Conservation (phyloP, 2,329 filamentous ascomycete species). For the Penicillium sp. region DNA sequence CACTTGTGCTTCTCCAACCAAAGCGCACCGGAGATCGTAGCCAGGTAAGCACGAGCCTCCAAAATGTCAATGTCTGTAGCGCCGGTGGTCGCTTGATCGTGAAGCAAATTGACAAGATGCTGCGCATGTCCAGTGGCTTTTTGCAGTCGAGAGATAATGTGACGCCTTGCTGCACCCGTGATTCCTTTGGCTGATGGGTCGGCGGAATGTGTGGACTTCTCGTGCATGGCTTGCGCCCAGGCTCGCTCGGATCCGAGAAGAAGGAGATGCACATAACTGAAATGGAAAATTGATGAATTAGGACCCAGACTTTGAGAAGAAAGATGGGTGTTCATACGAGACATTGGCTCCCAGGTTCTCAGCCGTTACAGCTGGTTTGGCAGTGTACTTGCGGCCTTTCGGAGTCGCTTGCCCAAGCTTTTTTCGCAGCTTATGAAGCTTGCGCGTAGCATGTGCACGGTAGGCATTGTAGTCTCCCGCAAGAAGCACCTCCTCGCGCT, state of each 20-base stretch:
- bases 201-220: conserved; percentile 75
- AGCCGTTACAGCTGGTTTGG: conserved; percentile 63
- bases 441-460: conserved; percentile 69
- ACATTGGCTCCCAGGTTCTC: conserved; percentile 68
- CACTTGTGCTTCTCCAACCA: conserved; percentile 85
- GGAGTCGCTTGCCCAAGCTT: conserved; percentile 77
- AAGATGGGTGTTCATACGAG: conserved; percentile 54
- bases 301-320: conserved; percentile 1
- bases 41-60: conserved; percentile 78
- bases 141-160: conserved; percentile 79
- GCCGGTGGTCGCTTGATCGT: conserved; percentile 57
- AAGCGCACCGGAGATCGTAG: conserved; percentile 67
- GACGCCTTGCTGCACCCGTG: conserved; percentile 70
- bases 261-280: conserved; percentile 69
- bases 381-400: conserved; percentile 78
- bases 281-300: conserved; percentile 1
- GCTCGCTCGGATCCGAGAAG: conserved; percentile 83
- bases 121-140: conserved; percentile 71
- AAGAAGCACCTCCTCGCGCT: conserved; percentile 75
- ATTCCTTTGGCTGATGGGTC: conserved; percentile 69
- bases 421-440: conserved; percentile 75
- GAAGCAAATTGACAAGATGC: conserved; percentile 60
- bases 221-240: conserved; percentile 93
- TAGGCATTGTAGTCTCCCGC: conserved; percentile 87
- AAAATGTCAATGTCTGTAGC: conserved; percentile 66